Conservation (phyloP, 176 grass and related monocot genomes). For the Oryza brachyantha region DNA sequence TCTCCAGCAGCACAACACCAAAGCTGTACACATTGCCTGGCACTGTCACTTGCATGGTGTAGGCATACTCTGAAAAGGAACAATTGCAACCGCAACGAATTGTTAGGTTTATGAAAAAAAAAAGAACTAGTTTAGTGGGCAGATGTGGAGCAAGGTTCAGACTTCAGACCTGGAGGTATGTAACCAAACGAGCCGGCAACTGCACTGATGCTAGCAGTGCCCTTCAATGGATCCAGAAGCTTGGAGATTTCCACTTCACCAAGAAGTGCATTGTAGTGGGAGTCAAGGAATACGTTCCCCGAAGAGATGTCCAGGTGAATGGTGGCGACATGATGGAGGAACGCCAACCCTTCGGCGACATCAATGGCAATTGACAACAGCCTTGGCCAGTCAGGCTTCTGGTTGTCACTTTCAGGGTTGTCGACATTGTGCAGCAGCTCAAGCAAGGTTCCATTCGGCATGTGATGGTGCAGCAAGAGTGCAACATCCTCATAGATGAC, state of each 20-base stretch:
- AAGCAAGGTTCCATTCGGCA: constrained; percentile 78
- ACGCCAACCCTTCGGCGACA: constrained; percentile 73
- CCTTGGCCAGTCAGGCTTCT: constrained; percentile 68
- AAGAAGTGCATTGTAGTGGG: constrained; percentile 61
- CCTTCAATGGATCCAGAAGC: constrained; percentile 85
- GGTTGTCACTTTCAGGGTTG: not conserved
- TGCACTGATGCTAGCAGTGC: constrained; percentile 88
- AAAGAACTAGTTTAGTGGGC: not conserved
- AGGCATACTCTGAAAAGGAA: constrained; percentile 83
- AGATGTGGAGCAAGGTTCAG: constrained; percentile 1
- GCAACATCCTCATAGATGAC: constrained; percentile 83
- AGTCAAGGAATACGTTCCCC: constrained; percentile 70
- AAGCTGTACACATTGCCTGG: constrained; percentile 94
- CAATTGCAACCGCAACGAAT: constrained; percentile 16
- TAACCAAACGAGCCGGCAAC: constrained; percentile 94
- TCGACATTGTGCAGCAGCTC: constrained; percentile 51
- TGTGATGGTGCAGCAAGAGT: constrained; percentile 68
- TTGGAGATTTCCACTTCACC: constrained; percentile 94
- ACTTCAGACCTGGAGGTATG: constrained; percentile 90
- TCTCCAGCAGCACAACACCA: constrained; percentile 86
- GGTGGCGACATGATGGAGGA: constrained; percentile 79
- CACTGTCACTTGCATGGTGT: constrained; percentile 94
- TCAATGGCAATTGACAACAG: constrained; percentile 65
- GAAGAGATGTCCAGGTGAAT: constrained; percentile 96
- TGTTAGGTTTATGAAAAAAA: constrained; percentile 5